phyloP scores from a whole-genome alignment of 805 yeast species.

The Lipomyces kockii region DNA sequence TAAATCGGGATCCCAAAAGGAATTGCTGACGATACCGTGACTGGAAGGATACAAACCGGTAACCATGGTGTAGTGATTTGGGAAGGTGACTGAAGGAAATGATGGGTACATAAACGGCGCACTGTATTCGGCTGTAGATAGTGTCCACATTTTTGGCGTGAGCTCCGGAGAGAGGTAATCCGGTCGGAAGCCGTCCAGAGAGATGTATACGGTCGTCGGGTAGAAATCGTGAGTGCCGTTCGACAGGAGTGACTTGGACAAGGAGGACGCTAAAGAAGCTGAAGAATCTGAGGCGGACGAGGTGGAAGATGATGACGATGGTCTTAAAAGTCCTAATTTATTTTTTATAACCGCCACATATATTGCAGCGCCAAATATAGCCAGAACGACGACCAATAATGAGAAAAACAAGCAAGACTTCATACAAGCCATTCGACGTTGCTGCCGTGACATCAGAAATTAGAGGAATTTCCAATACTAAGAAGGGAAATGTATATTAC shows the following conservation, averaged over 20 bases:
- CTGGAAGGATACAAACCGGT: constrained; percentile 84
- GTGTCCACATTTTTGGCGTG: constrained; percentile 72
- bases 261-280: background rate
- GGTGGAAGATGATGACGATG: constrained; percentile 11
- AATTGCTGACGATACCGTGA: constrained; percentile 87
- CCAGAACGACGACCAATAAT: constrained; percentile 10
- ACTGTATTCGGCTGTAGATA: constrained; percentile 51
- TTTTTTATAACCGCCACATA: constrained; percentile 27
- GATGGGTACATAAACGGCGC: constrained; percentile 87
- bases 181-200: constrained; percentile 91
- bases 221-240: constrained; percentile 73
- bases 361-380: constrained; percentile 28
- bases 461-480: background rate
- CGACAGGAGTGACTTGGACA: constrained; percentile 40
- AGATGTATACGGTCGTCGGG: constrained; percentile 80
- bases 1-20: constrained; percentile 67
- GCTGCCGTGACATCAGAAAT: constrained; percentile 13
- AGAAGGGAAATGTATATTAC: constrained; percentile 6
- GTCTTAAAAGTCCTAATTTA: constrained; percentile 17
- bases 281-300: background rate
- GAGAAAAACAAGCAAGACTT: constrained; percentile 23
- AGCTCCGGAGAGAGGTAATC: constrained; percentile 67
- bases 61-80: constrained; percentile 89
- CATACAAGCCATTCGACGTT: constrained; percentile 23
- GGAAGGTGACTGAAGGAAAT: constrained; percentile 87